Evolutionary conservation across 345 rosid genomes (phyloP).

Genomic region (Cochlearia excelsa): DNA sequence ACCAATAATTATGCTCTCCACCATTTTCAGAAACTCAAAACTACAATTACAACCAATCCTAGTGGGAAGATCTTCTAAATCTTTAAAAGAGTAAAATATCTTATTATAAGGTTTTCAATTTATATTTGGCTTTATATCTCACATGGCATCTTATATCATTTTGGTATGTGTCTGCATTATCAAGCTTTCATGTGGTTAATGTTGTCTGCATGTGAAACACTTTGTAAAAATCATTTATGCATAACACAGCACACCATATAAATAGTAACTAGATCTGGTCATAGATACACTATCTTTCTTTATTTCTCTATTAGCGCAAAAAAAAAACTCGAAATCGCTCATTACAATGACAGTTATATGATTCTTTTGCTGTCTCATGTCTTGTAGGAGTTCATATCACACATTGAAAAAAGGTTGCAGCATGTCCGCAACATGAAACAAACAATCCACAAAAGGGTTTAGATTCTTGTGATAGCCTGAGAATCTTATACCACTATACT

Average conservation of each 20-base stretch:
- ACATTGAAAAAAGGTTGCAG: conserved; percentile 23
- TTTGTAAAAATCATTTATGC: conserved; percentile 12
- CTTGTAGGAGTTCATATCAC: neutral
- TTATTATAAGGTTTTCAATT: conserved; percentile 1
- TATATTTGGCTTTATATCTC: conserved; percentile 14
- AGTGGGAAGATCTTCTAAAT: conserved; percentile 42
- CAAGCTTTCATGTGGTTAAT: conserved; percentile 31
- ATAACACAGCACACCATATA: conserved; percentile 9
- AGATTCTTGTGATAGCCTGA: conserved; percentile 27
- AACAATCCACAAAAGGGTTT: conserved; percentile 8
- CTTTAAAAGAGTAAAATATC: conserved; percentile 31
- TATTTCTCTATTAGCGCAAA: conserved; percentile 15
- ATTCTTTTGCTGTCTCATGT: conserved; percentile 14
- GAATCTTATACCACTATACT: conserved; percentile 23
- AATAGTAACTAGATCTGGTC: conserved; percentile 14
- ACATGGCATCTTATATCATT: conserved; percentile 27
- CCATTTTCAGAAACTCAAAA: conserved; percentile 33
- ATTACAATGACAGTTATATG: conserved; percentile 10
- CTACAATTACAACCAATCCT: conserved; percentile 25
- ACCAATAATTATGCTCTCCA: conserved; percentile 40
- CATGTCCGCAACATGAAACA: conserved; percentile 18
- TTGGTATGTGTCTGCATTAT: conserved; percentile 27
- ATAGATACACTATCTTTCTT: conserved; percentile 13
- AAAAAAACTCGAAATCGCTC: conserved; percentile 3
- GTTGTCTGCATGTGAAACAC: conserved; percentile 34